These are phyloP conservation scores for Paraphaeosphaeria sporulosa DNA, from an alignment of 2,329 filamentous ascomycete genomes.

Conservation along the genomic window DNA sequence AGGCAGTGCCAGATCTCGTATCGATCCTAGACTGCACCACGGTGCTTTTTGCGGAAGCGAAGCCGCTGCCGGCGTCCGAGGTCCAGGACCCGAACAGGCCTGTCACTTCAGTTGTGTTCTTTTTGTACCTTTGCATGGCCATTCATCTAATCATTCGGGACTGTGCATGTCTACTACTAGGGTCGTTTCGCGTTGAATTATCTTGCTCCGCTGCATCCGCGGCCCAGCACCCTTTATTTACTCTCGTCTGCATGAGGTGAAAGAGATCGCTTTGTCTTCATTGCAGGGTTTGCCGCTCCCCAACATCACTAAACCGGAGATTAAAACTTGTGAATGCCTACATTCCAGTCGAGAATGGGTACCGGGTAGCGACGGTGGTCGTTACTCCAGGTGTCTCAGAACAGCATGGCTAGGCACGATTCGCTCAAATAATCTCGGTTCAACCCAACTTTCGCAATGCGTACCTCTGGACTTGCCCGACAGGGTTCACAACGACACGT, in stretches of 20 bases:
- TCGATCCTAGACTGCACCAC: constrained; percentile 14
- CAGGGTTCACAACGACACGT: not conserved
- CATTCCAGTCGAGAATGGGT: not conserved
- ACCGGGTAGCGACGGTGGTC: constrained; percentile 7
- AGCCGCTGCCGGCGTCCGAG: constrained; percentile 31
- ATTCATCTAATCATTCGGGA: constrained; percentile 9
- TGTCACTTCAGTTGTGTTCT: constrained; percentile 17
- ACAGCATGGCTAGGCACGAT: constrained; percentile 3
- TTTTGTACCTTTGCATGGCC: constrained; percentile 14
- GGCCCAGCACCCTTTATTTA: constrained; percentile 13
- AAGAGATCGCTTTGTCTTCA: not conserved
- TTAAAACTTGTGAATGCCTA: not conserved
- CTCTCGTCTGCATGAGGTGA: constrained; percentile 6
- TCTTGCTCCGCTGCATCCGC: constrained; percentile 2
- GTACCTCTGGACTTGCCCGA: constrained; percentile 3
- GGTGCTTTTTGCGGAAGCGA: constrained; percentile 43
- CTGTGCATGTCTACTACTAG: constrained; percentile 9
- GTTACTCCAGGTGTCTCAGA: constrained; percentile 10
- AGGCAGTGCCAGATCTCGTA: constrained; percentile 11
- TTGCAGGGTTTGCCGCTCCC: not conserved
- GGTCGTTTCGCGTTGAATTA: constrained; percentile 2
- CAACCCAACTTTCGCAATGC: constrained; percentile 2
- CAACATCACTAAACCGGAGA: constrained; percentile 2
- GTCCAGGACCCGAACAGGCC: constrained; percentile 21
- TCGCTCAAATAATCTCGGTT: constrained; percentile 6